Conservation (phyloP, 257 asterid genomes). For the Solanum gracilifrons region DNA sequence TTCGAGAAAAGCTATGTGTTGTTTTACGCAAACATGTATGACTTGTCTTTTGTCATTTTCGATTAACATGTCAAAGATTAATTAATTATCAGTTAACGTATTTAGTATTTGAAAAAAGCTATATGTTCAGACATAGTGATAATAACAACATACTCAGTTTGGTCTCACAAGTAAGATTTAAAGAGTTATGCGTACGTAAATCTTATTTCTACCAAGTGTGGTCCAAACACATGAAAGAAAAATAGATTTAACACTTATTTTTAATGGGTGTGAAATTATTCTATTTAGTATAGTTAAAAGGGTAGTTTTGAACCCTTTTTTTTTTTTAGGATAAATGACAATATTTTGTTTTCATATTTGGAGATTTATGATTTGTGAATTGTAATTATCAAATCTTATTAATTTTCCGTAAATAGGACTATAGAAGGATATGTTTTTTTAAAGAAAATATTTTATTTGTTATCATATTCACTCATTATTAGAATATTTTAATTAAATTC, state of each 20-base stretch:
- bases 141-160: neutral
- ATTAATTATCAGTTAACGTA: neutral
- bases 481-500: neutral
- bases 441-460: neutral
- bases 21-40: neutral
- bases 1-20: neutral
- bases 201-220: too few relatives aligned
- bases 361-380: neutral
- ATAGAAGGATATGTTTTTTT: neutral
- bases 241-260: neutral
- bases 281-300: neutral
- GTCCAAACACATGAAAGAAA: neutral
- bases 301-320: neutral
- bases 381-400: neutral
- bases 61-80: neutral
- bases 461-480: neutral
- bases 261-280: neutral
- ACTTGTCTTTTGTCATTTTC: neutral
- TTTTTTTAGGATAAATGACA: neutral
- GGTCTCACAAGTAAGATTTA: neutral
- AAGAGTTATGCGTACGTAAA: rapidly evolving
- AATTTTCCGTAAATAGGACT: neutral
- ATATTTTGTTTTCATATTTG: neutral
- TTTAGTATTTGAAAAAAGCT: neutral
- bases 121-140: neutral